Conservation (phyloP, 179 eudicot genomes). For the Carnegiea gigantea region DNA sequence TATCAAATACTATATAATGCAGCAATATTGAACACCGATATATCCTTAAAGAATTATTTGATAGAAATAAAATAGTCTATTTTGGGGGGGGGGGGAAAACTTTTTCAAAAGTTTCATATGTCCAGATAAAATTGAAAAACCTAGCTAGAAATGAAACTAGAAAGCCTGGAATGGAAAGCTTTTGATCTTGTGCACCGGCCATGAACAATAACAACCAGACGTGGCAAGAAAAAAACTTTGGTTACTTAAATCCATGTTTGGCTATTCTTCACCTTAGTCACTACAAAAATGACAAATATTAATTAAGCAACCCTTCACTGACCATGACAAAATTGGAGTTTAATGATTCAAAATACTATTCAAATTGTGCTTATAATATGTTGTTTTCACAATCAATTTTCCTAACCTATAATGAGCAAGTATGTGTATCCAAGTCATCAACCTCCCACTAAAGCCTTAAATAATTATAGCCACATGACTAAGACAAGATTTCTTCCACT, state of each 20-base stretch:
- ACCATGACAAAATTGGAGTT: not conserved
- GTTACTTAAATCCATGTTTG: not conserved
- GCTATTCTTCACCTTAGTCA: not conserved
- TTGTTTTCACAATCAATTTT: constrained; percentile 2
- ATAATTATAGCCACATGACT: constrained; percentile 20
- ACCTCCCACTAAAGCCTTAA: constrained; percentile 9
- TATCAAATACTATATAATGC: too few relatives aligned
- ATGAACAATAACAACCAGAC: not conserved
- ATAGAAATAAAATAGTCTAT: too few relatives aligned
- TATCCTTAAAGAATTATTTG: too few relatives aligned
- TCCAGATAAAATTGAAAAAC: too few relatives aligned
- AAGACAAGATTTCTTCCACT: not conserved
- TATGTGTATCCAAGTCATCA: constrained; percentile 14
- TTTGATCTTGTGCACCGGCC: not conserved
- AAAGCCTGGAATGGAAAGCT: not conserved
- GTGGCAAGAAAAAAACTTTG: constrained; percentile 16
- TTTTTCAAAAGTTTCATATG: too few relatives aligned
- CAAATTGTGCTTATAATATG: not conserved
- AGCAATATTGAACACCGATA: too few relatives aligned
- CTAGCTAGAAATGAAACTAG: too few relatives aligned
- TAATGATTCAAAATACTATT: not conserved
- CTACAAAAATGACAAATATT: not conserved
- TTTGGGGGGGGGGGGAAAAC: too few relatives aligned
- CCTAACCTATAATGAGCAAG: constrained; percentile 1
- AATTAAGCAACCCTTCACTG: not conserved